These are phyloP conservation scores for Musa troglodytarum DNA, from an alignment of 176 grass and related monocot species.

Conservation along the genomic window DNA sequence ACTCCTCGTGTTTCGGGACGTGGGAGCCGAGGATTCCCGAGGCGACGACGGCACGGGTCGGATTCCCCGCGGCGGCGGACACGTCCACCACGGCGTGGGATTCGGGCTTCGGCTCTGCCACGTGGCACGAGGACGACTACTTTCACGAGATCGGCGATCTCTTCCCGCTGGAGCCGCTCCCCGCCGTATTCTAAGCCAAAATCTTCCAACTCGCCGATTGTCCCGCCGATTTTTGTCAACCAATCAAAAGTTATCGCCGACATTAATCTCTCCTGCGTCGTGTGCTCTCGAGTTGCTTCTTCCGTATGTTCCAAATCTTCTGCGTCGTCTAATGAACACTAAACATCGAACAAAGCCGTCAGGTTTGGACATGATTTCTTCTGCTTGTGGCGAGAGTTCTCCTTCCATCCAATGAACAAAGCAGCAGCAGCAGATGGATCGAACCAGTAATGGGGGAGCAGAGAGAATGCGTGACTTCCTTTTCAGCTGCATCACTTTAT, in stretches of 20 bases:
- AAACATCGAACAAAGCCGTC: too few species aligned
- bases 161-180: conserved; percentile 72
- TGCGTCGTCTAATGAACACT: too few species aligned
- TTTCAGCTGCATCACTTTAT: conserved; percentile 2
- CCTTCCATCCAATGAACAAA: too few species aligned
- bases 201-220: too few species aligned
- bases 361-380: too few species aligned
- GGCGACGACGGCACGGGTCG: background rate
- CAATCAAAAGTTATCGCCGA: too few species aligned
- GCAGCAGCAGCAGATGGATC: background rate
- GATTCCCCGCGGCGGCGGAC: conserved; percentile 23
- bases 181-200: conserved; percentile 56
- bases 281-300: too few species aligned
- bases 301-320: too few species aligned
- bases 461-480: conserved; percentile 2
- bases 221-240: too few species aligned
- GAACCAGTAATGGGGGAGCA: background rate
- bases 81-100: conserved; percentile 21
- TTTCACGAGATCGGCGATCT: conserved; percentile 91
- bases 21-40: conserved; percentile 41
- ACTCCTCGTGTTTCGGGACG: conserved; percentile 23
- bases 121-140: conserved; percentile 63
- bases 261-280: too few species aligned
- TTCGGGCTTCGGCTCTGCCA: conserved; percentile 16
- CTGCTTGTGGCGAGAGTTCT: too few species aligned